A percentile compares a stretch with the other conserved stretches of the same genome.
phyloP scores from a whole-genome alignment of 1,284 basidiomycete species.

The Microbotryum lychnidis-dioicae region DNA sequence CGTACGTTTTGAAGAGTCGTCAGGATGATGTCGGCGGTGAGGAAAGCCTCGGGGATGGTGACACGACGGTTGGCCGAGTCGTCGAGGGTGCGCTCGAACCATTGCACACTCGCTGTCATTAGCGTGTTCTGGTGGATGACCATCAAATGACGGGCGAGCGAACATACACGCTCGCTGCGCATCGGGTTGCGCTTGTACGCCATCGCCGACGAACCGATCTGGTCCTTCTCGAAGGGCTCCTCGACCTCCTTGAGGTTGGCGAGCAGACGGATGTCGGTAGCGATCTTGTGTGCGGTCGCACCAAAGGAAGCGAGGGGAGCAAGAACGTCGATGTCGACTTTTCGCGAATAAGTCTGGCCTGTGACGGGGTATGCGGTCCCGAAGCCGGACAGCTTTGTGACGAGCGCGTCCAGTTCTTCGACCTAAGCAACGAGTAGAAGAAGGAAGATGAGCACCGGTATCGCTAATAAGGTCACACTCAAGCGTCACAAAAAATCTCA shows the following conservation, averaged over 20 bases:
- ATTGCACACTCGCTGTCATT: constrained; percentile 85
- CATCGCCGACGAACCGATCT: constrained; percentile 84
- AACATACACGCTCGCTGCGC: constrained; percentile 96
- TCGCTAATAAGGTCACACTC: not conserved
- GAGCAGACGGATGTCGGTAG: constrained; percentile 83
- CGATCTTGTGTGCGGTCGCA: constrained; percentile 95
- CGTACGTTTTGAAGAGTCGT: constrained; percentile 81
- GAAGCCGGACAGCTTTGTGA: constrained; percentile 87
- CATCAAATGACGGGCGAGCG: constrained; percentile 86
- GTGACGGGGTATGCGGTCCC: constrained; percentile 93
- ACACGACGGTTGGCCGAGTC: constrained; percentile 96
- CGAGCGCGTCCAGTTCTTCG: constrained; percentile 76
- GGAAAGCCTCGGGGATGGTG: constrained; percentile 91
- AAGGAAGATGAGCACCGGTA: not conserved
- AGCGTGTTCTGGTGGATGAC: constrained; percentile 84
- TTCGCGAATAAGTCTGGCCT: constrained; percentile 96
- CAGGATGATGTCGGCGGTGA: constrained; percentile 93
- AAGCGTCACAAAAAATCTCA: constrained; percentile 33
- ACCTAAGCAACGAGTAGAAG: constrained; percentile 48
- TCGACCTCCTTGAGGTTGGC: constrained; percentile 97
- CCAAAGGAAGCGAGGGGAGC: constrained; percentile 82
- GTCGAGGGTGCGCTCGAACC: constrained; percentile 94
- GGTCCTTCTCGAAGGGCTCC: constrained; percentile 97
- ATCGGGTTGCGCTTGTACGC: constrained; percentile 99
- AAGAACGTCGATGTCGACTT: constrained; percentile 91